These are phyloP conservation scores for Globisporangium mamillatum DNA, from an alignment of 352 stramenopile genomes.

Conservation along the genomic window DNA sequence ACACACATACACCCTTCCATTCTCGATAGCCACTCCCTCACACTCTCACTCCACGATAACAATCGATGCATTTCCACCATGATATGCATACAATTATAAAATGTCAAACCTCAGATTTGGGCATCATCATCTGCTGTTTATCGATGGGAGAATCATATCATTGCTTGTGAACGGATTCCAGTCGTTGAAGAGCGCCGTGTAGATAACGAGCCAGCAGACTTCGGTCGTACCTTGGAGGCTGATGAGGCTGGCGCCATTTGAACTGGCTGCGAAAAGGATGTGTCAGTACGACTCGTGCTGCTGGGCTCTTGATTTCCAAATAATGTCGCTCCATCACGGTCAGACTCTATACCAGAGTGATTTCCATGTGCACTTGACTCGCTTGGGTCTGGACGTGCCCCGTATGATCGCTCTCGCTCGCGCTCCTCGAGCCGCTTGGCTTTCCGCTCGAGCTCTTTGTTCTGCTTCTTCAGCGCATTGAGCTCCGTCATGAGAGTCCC, in stretches of 20 bases:
- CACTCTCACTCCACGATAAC: not conserved
- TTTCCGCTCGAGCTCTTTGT: constrained; percentile 64
- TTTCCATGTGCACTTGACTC: not conserved
- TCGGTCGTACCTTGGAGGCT: constrained; percentile 19
- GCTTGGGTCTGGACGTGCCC: not conserved
- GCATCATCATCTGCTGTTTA: not conserved
- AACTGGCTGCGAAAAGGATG: not conserved
- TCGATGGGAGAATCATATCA: not conserved
- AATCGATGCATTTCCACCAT: constrained; percentile 6
- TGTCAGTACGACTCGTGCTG: too few relatives aligned
- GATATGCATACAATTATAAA: constrained; percentile 6
- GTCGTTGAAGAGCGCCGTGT: not conserved
- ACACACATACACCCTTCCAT: not conserved
- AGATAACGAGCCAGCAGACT: constrained; percentile 20
- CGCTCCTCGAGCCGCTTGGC: constrained; percentile 12
- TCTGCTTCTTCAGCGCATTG: constrained; percentile 53
- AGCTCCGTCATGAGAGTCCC: constrained; percentile 58
- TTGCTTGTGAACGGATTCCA: not conserved
- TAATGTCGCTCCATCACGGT: not conserved
- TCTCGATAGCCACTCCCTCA: not conserved
- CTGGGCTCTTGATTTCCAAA: not conserved
- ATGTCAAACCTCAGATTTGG: constrained; percentile 8
- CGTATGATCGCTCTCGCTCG: constrained; percentile 6
- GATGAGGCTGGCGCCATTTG: not conserved
- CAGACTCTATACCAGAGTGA: not conserved